Base-by-base conservation (phyloP, 768 basidiomycete species). In the Tephrocybe sp. region DNA sequence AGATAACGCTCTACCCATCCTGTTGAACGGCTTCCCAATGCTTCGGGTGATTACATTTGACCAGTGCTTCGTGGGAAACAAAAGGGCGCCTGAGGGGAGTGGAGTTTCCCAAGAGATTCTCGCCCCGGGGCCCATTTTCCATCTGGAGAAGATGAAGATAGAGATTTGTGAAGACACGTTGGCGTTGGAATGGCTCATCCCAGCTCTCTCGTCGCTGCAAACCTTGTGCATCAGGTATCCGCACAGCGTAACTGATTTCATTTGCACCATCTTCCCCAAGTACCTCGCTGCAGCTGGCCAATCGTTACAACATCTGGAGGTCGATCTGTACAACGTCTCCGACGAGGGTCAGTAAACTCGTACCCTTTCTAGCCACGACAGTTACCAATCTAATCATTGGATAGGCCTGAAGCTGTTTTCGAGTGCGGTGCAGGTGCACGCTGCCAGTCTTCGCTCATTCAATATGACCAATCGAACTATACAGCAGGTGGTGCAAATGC, bases 21-120 rank as follows among this genome's bases (percentile, higher is more conserved):
- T 58, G 36, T 39, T 58, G 31, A 55, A 55, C 47, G 42, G 45
- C 30, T 58, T 58, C 30, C 49, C 53, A 14, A 48, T 52, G 30
- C 50, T 58, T 7, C 53, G 42, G 31, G 48, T 43, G 7, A 54
- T 58, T 33, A 49, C 40, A 8, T 52, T 58, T 22, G 39, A 49
- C 5, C 5, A 20, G 3, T 58, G 57, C 46, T 23, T 8, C 5
- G 46, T 55, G 26, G 14, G 35, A 16, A 40, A 20, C 47, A 48
- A 33, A 38, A 49, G 7, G 20, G 13, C 16, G 20, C 16, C 19
- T 22, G 2, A 3, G 16, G 16, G 4, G 23, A 41, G 26, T 36
- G 35, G 35, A 36, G 4, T 36, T 36, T 34, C 33, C 33, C n/a
- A 13, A 26, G 39, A 30, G 1, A 9, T 35, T 10, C 2, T 20